Percentiles rank a stretch among this genome's conserved stretches.
Conservation (phyloP, 2,329 filamentous ascomycete genomes). For the Exophiala sp. region DNA sequence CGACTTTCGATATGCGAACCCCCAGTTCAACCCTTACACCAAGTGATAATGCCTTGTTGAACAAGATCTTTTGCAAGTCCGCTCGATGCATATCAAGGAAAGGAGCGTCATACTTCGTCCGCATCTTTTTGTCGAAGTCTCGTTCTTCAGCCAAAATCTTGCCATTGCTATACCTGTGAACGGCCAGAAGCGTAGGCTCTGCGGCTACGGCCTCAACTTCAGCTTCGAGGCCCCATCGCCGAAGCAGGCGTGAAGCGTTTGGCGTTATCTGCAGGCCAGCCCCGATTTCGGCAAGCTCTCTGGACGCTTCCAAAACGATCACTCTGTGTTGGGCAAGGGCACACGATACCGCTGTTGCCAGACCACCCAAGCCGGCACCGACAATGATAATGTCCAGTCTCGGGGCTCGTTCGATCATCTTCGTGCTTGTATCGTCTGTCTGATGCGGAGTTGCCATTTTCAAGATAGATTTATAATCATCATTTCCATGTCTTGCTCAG, state of each 20-base stretch:
- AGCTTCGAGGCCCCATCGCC: conserved; percentile 16
- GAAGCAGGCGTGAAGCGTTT: conserved; percentile 26
- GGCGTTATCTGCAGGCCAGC: conserved; percentile 30
- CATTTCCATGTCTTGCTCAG: too few relatives aligned
- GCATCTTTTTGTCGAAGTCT: conserved; percentile 53
- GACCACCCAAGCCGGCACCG: conserved; percentile 32
- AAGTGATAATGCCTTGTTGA: conserved; percentile 39
- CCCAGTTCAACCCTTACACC: conserved; percentile 36
- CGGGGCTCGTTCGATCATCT: neutral
- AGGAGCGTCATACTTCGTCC: conserved; percentile 40
- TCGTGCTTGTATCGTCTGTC: neutral
- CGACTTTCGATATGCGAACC: too few relatives aligned
- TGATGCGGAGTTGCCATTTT: too few relatives aligned
- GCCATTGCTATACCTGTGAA: conserved; percentile 35
- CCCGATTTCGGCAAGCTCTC: conserved; percentile 27
- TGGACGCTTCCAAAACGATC: conserved; percentile 30
- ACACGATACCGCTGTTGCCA: conserved; percentile 32
- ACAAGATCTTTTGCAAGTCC: conserved; percentile 45
- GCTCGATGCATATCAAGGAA: conserved; percentile 51
- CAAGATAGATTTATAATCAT: too few relatives aligned
- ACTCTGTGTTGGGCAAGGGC: conserved; percentile 27
- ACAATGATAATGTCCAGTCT: conserved; percentile 27
- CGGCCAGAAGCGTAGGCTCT: conserved; percentile 33
- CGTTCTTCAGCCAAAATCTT: conserved; percentile 44
- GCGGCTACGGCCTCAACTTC: conserved; percentile 25